phyloP scores from a whole-genome alignment of 768 basidiomycete genomes.

The Terana coerulea region DNA sequence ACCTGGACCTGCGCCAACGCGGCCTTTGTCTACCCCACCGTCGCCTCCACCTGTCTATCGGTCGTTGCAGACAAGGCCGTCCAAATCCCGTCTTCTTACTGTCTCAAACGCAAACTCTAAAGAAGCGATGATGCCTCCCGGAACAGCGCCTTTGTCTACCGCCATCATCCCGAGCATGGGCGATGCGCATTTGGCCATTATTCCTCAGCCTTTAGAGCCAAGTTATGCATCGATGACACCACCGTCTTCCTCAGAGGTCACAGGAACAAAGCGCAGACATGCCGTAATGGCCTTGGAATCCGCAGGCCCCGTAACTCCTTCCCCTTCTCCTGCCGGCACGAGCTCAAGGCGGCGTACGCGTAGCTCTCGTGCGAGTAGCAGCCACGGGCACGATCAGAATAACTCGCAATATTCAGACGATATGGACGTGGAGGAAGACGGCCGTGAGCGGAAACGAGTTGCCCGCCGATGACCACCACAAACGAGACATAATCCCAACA shows the following conservation, averaged over 20 bases:
- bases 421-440: constrained; percentile 73
- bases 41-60: constrained; percentile 16
- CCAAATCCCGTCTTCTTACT: constrained; percentile 27
- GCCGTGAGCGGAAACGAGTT: constrained; percentile 70
- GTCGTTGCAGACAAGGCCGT: constrained; percentile 20
- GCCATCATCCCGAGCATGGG: constrained; percentile 11
- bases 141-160: constrained; percentile 28
- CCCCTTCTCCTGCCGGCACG: constrained; percentile 32
- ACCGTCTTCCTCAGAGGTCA: constrained; percentile 34
- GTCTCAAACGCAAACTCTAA: constrained; percentile 26
- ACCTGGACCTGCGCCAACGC: constrained; percentile 11
- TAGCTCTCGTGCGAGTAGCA: constrained; percentile 36
- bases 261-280: constrained; percentile 71
- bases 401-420: constrained; percentile 34
- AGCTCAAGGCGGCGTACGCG: constrained; percentile 50
- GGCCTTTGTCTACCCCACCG: constrained; percentile 14
- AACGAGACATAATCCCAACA: background rate
- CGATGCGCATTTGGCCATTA: constrained; percentile 8
- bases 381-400: constrained; percentile 34
- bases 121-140: constrained; percentile 23
- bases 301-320: constrained; percentile 26
- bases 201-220: constrained; percentile 12
- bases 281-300: constrained; percentile 75
- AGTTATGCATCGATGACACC: constrained; percentile 10
- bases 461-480: constrained; percentile 47